A percentile compares a stretch with the other conserved stretches of the same genome.
Evolutionary conservation across 208 protist species (phyloP).

Genomic region (Trypanosomatidae sp.): DNA sequence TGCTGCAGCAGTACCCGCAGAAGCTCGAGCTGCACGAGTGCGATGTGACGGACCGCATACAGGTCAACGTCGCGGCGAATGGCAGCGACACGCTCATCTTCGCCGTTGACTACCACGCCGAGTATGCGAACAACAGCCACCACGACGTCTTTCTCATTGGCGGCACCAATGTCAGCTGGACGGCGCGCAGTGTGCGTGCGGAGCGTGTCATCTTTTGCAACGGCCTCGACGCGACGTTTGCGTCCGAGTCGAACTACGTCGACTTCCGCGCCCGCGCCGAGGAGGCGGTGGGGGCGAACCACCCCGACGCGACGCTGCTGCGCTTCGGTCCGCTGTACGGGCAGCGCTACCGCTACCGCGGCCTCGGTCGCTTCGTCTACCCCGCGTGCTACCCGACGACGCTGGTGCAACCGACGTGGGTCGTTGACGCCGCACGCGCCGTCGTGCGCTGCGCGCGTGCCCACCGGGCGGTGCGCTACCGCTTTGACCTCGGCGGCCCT

Average conservation of each 20-base stretch:
- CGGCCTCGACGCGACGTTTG: slow-evolving; percentile 86
- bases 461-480: slow-evolving; percentile 78
- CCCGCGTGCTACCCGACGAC: slow-evolving; percentile 82
- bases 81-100: slow-evolving; percentile 88
- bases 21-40: slow-evolving; percentile 88
- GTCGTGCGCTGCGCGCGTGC: slow-evolving; percentile 73
- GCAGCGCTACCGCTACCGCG: slow-evolving; percentile 81
- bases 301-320: slow-evolving; percentile 82
- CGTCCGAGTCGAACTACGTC: slow-evolving; percentile 86
- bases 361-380: slow-evolving; percentile 82
- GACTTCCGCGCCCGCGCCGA: slow-evolving; percentile 83
- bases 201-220: slow-evolving; percentile 86
- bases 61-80: slow-evolving; percentile 85
- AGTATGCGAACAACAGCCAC: slow-evolving; percentile 90
- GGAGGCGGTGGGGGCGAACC: slow-evolving; percentile 81
- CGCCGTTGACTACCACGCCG: slow-evolving; percentile 77
- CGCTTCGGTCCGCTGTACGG: slow-evolving; percentile 85
- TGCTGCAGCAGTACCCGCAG: slow-evolving; percentile 76
- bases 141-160: slow-evolving; percentile 85
- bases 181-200: slow-evolving; percentile 76
- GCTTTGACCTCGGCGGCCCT: slow-evolving; percentile 87
- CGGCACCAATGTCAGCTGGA: slow-evolving; percentile 84
- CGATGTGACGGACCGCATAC: slow-evolving; percentile 86
- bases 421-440: slow-evolving; percentile 79
- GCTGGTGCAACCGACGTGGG: slow-evolving; percentile 85